phyloP scores from a whole-genome alignment of 352 stramenopile genomes.

The Phytophthora pluvialis region DNA sequence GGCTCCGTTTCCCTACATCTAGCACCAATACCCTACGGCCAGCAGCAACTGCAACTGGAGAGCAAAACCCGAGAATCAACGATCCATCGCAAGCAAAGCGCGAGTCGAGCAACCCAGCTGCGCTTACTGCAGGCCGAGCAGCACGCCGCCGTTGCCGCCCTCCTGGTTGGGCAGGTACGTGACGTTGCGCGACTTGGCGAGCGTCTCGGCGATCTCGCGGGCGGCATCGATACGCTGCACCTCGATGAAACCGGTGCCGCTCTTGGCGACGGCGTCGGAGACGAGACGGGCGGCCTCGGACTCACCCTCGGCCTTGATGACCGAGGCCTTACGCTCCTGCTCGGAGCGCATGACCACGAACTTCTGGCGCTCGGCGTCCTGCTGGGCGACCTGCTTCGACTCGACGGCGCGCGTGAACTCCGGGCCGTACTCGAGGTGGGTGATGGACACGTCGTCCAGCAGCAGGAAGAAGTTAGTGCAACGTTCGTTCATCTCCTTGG shows the following conservation, averaged over 20 bases:
- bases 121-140: slow-evolving; percentile 83
- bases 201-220: slow-evolving; percentile 98
- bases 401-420: slow-evolving; percentile 99
- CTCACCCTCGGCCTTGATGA: slow-evolving; percentile 97
- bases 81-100: slow-evolving; percentile 14
- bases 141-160: slow-evolving; percentile 82
- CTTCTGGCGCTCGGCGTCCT: slow-evolving; percentile 99
- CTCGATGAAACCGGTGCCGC: slow-evolving; percentile 98
- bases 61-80: slow-evolving; percentile 27
- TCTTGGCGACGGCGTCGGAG: slow-evolving; percentile 97
- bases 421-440: slow-evolving; percentile 98
- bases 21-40: slow-evolving; percentile 28
- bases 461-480: slow-evolving; percentile 98
- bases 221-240: slow-evolving; percentile 99
- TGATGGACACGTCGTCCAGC: slow-evolving; percentile 99
- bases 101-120: background rate
- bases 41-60: slow-evolving; percentile 9
- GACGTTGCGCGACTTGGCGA: slow-evolving; percentile 97
- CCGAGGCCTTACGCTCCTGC: slow-evolving; percentile 94
- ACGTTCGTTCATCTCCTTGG: slow-evolving; percentile 96
- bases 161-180: slow-evolving; percentile 97
- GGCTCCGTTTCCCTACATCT: slow-evolving; percentile 25
- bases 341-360: slow-evolving; percentile 99
- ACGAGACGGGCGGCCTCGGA: slow-evolving; percentile 98
- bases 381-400: slow-evolving; percentile 99